Evolutionary conservation across 345 rosid genomes (phyloP).

Genomic region (Rhodamnia rubescens): DNA sequence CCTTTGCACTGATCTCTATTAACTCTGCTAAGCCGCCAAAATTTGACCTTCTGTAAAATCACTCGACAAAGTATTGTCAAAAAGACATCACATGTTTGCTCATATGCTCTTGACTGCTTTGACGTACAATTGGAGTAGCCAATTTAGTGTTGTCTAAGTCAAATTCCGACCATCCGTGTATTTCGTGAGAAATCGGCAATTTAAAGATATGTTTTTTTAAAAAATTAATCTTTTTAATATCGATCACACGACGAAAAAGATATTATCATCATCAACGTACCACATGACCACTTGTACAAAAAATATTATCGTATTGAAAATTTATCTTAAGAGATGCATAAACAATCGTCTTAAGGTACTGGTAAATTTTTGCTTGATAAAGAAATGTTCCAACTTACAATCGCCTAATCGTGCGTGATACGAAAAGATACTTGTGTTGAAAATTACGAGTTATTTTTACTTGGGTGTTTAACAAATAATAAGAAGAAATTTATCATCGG

Average conservation of each 20-base stretch:
- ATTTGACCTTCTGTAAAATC: too few relatives aligned
- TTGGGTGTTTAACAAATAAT: neutral
- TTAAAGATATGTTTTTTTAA: neutral
- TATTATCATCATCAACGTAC: neutral
- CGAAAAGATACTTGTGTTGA: too few relatives aligned
- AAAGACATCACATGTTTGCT: too few relatives aligned
- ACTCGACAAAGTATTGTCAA: too few relatives aligned
- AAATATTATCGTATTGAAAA: neutral
- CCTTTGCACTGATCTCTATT: too few relatives aligned
- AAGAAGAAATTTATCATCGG: neutral
- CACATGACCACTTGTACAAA: neutral
- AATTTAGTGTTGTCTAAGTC: too few relatives aligned
- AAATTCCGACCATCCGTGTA: too few relatives aligned
- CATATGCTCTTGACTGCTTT: too few relatives aligned
- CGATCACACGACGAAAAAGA: rapidly evolving
- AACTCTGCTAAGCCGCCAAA: too few relatives aligned
- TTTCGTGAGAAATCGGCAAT: neutral
- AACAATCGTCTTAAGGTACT: neutral
- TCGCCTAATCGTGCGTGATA: neutral
- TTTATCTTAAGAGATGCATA: neutral
- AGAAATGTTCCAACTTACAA: neutral
- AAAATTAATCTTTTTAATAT: neutral
- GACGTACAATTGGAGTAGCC: too few relatives aligned
- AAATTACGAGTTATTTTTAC: neutral
- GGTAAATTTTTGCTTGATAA: neutral